These are phyloP conservation scores for Teunomyces tritomae DNA, from an alignment of 805 yeast species.

Conservation along the genomic window DNA sequence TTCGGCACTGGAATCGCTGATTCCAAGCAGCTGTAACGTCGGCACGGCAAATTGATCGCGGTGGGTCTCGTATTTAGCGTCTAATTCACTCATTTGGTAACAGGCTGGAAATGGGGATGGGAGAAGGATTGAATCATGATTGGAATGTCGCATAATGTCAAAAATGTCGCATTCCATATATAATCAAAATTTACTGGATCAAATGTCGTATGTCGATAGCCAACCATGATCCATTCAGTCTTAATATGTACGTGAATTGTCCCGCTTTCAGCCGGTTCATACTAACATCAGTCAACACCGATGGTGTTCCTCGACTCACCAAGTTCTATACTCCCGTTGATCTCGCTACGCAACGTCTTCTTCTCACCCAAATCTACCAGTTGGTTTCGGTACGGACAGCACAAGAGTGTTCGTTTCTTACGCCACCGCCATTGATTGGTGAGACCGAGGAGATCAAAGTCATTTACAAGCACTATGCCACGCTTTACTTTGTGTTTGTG, in stretches of 20 bases:
- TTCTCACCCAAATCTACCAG: slow-evolving; percentile 79
- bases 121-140: too few relatives aligned
- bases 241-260: slow-evolving; percentile 59
- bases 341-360: slow-evolving; percentile 72
- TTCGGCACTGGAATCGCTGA: slow-evolving; percentile 19
- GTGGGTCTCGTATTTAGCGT: slow-evolving; percentile 31
- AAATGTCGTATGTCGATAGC: neutral
- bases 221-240: slow-evolving; percentile 78
- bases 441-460: slow-evolving; percentile 77
- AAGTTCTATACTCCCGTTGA: slow-evolving; percentile 93
- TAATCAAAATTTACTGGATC: too few relatives aligned
- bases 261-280: neutral
- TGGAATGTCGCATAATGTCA: neutral
- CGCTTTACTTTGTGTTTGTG: slow-evolving; percentile 90
- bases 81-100: slow-evolving; percentile 3
- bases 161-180: neutral
- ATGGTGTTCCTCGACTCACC: slow-evolving; percentile 83
- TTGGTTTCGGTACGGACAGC: slow-evolving; percentile 69
- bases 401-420: slow-evolving; percentile 81
- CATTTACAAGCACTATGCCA: slow-evolving; percentile 91
- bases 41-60: slow-evolving; percentile 60
- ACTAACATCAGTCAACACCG: slow-evolving; percentile 64
- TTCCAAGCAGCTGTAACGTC: slow-evolving; percentile 60
- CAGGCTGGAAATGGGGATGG: neutral
- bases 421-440: slow-evolving; percentile 79